Evolutionary conservation across 129 eudicot species (phyloP), one percentile per base, ranked within the genome.

Genomic region (Helianthus annuus): DNA sequence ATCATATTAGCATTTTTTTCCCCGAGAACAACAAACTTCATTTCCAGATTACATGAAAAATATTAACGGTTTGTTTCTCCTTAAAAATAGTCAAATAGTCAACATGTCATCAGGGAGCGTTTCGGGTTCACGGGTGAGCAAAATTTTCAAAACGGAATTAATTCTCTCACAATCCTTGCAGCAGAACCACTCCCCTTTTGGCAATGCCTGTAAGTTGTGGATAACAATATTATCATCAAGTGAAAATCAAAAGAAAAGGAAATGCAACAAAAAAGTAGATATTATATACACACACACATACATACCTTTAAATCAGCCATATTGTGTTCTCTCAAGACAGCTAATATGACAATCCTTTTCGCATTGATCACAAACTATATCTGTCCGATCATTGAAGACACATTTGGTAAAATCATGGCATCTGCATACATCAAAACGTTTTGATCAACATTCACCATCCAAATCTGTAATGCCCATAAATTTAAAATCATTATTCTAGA

Each of bases 351-450:
- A 90, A 48, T 90, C 99, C 72, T 75, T 95, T 82, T 90, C 95
- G 36, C 99, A 95, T 91, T 90, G 99, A 81, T 94, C 99, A 74
- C 99, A 94, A 45, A 94, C 83, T 39, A 94, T 86, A 90, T 86
- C 95, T 5, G 99, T 94, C 38, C 91, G 91, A 10, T 96, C 93
- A 65, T 94, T 94, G 85, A 94, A 94, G 10, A 87, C 87, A 22
- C 83, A 59, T 80, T 85, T 88, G 81, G 88, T 84, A 60, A 82
- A 94, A 72, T 90, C 97, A 67, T 76, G 83, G 55, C 86, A 83
- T 80, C 99, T 94, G 89, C 77, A 78, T 48, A 27, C n/a, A 27
- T 27, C 32, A 27, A 27, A 27, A 27, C 32, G 32, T 27, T 27
- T 27, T 27, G 32, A 27, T 27, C 32, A 27, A 27, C 32, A 27